These are phyloP conservation scores for Didymella sp. DNA, from an alignment of 2,329 filamentous ascomycete species.

Conservation along the genomic window DNA sequence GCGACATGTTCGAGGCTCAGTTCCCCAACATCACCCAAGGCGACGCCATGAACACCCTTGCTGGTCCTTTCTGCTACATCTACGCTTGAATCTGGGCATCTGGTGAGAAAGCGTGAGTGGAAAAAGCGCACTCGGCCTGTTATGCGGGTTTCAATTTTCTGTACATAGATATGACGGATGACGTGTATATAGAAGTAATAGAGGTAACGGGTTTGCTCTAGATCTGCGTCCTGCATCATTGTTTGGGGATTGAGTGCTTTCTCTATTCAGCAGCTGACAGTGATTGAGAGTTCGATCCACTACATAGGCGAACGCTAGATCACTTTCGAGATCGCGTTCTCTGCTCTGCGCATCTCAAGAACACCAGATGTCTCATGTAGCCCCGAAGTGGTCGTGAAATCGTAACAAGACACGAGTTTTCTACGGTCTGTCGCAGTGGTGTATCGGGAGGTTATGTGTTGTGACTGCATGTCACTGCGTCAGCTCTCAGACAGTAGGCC, in stretches of 20 bases:
- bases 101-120: background rate
- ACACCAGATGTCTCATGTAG: too few species aligned
- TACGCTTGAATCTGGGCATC: constrained; percentile 38
- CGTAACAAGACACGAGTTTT: too few species aligned
- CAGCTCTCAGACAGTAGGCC: background rate
- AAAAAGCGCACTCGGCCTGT: background rate
- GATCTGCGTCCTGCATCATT: background rate
- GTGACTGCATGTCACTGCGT: background rate
- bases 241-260: background rate
- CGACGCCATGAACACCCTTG: constrained; percentile 53
- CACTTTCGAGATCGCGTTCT: background rate
- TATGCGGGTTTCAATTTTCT: background rate
- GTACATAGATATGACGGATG: background rate
- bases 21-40: constrained; percentile 13
- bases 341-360: background rate
- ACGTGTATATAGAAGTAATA: background rate
- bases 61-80: constrained; percentile 57
- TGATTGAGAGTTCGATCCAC: background rate
- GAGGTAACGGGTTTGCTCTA: background rate
- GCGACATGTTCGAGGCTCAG: constrained; percentile 46
- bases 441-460: background rate
- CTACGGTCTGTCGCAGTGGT: too few species aligned
- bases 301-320: background rate
- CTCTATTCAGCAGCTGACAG: background rate
- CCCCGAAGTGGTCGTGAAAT: too few species aligned